Evolutionary conservation across 495 filamentous ascomycete species (phyloP), one percentile per base, ranked within the genome.

Genomic region (Sabuloglossum arenarium): DNA sequence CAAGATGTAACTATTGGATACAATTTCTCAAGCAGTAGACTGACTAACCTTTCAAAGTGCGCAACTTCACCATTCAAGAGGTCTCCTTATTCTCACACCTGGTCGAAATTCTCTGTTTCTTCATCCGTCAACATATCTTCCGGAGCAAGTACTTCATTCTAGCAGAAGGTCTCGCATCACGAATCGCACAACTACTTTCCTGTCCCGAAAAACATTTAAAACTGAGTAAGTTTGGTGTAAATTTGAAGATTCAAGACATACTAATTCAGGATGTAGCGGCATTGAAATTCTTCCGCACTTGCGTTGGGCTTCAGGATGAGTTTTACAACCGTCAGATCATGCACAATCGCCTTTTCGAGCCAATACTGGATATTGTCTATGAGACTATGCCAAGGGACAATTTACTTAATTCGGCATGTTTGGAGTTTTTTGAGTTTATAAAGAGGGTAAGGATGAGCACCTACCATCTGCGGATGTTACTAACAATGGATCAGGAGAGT

Each of bases 341-440:
- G 5, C 82, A 88, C 62, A 81, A 90, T 62, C 79, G 79, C 59
- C 81, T 90, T 1, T 86, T 97, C 60, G 88, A 81, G 16, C 82
- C 89, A 1, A 90, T 97, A 55, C 75, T 98, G 27, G 79, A 93
- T 60, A 82, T 97, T 29, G 79, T 98, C 11, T 77, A 83, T 59
- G 79, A 86, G 61, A 94, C 91, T 1, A 89, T 96, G 80, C 88
- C 88, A 1, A 81, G 86, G n/a, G 88, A 98, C 66, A 98, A 96
- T 63, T 74, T 97, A 3, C 77, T 98, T 31, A 91, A 91, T 63
- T 95, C 89, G 14, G 90, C 89, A n/a, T 95, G 87, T 67, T 74
- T 97, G 14, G 91, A 98, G 64, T 78, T 98, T 32, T 98, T 98
- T 60, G 87, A 89, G 61, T 87, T 83, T 61, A 87, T 98, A 61